phyloP scores from a whole-genome alignment of 768 basidiomycete species.

The Mycena rebaudengoi region DNA sequence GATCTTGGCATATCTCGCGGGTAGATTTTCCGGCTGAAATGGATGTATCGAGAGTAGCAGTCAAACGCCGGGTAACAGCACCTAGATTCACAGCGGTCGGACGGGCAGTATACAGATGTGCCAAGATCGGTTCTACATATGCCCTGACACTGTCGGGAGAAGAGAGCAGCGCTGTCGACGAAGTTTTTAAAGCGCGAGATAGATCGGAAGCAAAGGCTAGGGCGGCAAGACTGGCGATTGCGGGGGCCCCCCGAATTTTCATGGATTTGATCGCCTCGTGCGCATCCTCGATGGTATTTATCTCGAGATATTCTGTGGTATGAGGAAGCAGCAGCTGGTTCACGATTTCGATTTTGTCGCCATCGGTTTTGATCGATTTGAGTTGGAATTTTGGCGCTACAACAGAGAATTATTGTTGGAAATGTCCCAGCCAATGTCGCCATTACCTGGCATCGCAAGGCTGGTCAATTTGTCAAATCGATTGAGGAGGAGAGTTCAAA shows the following conservation, averaged over 20 bases:
- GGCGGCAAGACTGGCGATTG: slow-evolving; percentile 92
- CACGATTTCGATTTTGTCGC: slow-evolving; percentile 72
- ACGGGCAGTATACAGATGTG: slow-evolving; percentile 84
- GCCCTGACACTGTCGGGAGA: slow-evolving; percentile 59
- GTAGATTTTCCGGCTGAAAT: slow-evolving; percentile 54
- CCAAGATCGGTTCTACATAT: slow-evolving; percentile 67
- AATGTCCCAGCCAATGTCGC: too few species aligned
- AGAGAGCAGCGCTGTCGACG: slow-evolving; percentile 66
- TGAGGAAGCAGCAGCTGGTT: slow-evolving; percentile 91
- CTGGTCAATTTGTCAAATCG: too few species aligned
- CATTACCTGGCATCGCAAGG: too few species aligned
- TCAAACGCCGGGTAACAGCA: slow-evolving; percentile 80
- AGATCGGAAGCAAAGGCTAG: slow-evolving; percentile 78
- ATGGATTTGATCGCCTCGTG: slow-evolving; percentile 96
- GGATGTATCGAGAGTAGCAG: slow-evolving; percentile 53
- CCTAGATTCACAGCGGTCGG: slow-evolving; percentile 97
- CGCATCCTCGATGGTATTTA: slow-evolving; percentile 82
- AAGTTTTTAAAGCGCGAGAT: slow-evolving; percentile 55
- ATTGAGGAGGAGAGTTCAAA: too few species aligned
- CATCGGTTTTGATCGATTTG: slow-evolving; percentile 17
- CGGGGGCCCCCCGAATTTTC: slow-evolving; percentile 94
- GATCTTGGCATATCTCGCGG: slow-evolving; percentile 58
- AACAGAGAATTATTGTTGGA: too few species aligned
- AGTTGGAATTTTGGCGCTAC: slow-evolving; percentile 7
- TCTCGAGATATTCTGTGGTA: slow-evolving; percentile 66